A percentile compares a stretch with the other conserved stretches of the same genome.
Evolutionary conservation across 2,329 filamentous ascomycete species (phyloP).

Genomic region (Pseudocercospora cruenta): DNA sequence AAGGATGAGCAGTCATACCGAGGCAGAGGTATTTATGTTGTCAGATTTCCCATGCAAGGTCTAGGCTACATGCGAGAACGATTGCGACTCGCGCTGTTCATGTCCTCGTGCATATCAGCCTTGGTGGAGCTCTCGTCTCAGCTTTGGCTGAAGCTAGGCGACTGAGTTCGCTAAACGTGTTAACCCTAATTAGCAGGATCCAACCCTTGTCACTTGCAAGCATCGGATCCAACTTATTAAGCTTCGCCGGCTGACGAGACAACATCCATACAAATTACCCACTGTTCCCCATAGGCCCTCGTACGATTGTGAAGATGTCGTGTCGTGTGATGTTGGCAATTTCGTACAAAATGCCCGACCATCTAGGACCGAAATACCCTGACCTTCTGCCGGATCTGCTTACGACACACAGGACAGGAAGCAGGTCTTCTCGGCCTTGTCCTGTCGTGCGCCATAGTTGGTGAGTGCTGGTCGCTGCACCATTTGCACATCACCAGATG

Average conservation of each 20-base stretch:
- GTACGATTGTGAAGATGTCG: background rate
- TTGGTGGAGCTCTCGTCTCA: background rate
- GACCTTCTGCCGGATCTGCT: conserved; percentile 50
- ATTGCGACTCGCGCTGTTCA: background rate
- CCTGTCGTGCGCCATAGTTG: conserved; percentile 45
- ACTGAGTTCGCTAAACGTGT: background rate
- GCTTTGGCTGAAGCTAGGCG: background rate
- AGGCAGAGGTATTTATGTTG: background rate
- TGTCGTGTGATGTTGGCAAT: background rate
- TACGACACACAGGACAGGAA: conserved; percentile 53
- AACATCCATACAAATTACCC: background rate
- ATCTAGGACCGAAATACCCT: conserved; percentile 34
- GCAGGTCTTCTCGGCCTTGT: conserved; percentile 44
- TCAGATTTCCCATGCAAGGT: background rate
- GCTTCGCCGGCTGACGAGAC: background rate
- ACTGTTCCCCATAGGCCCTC: background rate
- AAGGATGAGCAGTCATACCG: background rate
- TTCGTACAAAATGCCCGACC: background rate
- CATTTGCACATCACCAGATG: conserved; percentile 60
- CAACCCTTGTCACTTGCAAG: background rate
- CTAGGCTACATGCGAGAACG: background rate
- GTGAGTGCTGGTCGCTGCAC: conserved; percentile 57
- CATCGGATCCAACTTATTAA: background rate
- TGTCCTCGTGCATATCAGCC: background rate
- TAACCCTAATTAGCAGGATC: background rate